Base-by-base conservation (phyloP, 2,329 filamentous ascomycete genomes). In the Penicillium sp. region DNA sequence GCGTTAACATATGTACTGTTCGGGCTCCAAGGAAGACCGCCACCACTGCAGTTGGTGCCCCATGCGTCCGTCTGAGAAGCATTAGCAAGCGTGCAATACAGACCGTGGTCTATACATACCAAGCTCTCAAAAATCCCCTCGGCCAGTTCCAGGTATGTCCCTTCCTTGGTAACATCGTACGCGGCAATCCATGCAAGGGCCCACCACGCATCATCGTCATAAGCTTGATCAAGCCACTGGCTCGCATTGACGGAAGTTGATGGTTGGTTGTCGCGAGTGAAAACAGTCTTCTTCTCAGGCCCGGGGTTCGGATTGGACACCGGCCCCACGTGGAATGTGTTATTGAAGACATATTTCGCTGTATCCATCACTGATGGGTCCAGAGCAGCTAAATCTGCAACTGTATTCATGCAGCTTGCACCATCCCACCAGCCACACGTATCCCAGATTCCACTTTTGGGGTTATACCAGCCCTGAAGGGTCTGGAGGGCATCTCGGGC, bases 371-470 rank as follows among this genome's bases (percentile, higher is more conserved):
- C 71, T 17, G 60, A 70, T 42, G 62, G 64, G 53, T 76, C 73
- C 28, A 73, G 45, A 1, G 69, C 68, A 8, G 76, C 75, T 25
- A 83, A 70, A 53, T 89, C 84, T 49, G 80, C 82, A 17, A 90
- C 71, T 3, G 79, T 80, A 0, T 85, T 88, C 56, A 90, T 74
- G 55, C 80, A 80, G 66, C 89, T 90, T 42, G 83, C 88, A 50
- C 82, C 81, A 66, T 90, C 89, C 88, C 88, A 91, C 88, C 88
- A 91, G n/a, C 81, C 80, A 8, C 81, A 79, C 0, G 81, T 80
- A 52, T 83, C 73, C 85, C 85, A 90, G 12, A 88, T 75, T 4
- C 88, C 88, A 1, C 79, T 84, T 5, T 67, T 65, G 3, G 71
- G 55, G 65, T 87, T 81, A 69, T 89, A 89, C 81, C 83, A 89